Percentiles rank a stretch among this genome's conserved stretches.
Evolutionary conservation across 2,329 filamentous ascomycete genomes (phyloP).

Genomic region (Xylariaceae sp.): DNA sequence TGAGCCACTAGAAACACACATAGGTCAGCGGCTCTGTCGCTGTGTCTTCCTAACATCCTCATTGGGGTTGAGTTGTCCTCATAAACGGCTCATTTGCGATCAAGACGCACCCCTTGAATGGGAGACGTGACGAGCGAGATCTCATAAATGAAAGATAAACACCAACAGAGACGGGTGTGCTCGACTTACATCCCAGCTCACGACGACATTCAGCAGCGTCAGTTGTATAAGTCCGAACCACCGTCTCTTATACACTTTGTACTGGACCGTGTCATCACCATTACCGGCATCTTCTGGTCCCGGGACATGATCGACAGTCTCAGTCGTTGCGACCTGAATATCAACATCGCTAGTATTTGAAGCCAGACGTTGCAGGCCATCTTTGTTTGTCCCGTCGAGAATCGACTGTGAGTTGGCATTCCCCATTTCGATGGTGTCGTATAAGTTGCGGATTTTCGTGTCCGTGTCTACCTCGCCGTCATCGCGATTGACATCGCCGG

Average conservation of each 20-base stretch:
- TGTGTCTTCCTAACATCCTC: not conserved
- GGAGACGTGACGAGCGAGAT: not conserved
- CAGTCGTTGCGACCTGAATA: constrained; percentile 2
- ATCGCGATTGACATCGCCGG: not conserved
- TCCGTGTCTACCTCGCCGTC: constrained; percentile 11
- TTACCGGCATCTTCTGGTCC: constrained; percentile 17
- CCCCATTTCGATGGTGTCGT: constrained; percentile 21
- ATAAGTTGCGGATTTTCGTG: constrained; percentile 23
- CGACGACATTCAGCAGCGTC: constrained; percentile 82
- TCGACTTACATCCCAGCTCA: constrained; percentile 85
- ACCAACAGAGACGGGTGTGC: not conserved
- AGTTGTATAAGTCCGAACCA: constrained; percentile 85
- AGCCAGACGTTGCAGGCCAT: constrained; percentile 21
- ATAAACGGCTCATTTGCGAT: not conserved
- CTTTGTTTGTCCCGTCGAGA: constrained; percentile 1
- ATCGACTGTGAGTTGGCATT: not conserved
- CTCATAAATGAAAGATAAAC: not conserved
- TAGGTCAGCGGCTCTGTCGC: constrained; percentile 2
- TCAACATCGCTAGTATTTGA: constrained; percentile 18
- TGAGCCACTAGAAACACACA: constrained; percentile 65
- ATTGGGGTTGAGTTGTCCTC: not conserved
- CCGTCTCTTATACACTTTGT: constrained; percentile 65
- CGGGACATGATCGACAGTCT: constrained; percentile 13
- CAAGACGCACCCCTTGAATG: not conserved
- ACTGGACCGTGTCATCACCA: constrained; percentile 17